Evolutionary conservation across 805 yeast species (phyloP).

Genomic region (Teunomyces gatunensis): DNA sequence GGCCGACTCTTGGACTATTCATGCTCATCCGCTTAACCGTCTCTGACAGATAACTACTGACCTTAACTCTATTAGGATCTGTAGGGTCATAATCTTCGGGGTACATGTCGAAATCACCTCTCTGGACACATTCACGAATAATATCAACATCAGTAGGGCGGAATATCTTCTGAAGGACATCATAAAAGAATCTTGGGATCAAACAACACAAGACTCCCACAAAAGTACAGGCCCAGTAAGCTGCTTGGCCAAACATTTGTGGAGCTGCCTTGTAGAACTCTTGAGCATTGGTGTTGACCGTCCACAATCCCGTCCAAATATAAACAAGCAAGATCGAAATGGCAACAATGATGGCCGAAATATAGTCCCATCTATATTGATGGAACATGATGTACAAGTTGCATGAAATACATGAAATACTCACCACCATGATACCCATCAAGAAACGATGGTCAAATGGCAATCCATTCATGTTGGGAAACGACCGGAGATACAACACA

Average conservation of each 20-base stretch:
- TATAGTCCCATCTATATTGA: constrained; percentile 79
- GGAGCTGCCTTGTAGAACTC: constrained; percentile 67
- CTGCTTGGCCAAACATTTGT: constrained; percentile 56
- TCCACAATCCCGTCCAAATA: constrained; percentile 83
- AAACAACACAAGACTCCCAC: constrained; percentile 54
- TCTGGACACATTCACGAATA: constrained; percentile 56
- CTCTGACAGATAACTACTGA: constrained; percentile 38
- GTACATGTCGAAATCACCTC: constrained; percentile 51
- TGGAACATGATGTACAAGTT: constrained; percentile 64
- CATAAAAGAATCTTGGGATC: constrained; percentile 58
- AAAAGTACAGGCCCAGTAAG: constrained; percentile 65
- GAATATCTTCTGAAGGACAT: constrained; percentile 50
- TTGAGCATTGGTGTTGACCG: constrained; percentile 47
- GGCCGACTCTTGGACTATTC: neutral
- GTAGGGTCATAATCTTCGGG: constrained; percentile 57
- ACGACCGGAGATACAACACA: constrained; percentile 44
- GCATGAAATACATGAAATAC: constrained; percentile 62
- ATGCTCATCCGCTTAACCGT: constrained; percentile 4
- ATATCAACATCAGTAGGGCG: constrained; percentile 68
- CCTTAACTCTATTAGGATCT: constrained; percentile 50
- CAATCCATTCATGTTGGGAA: constrained; percentile 52
- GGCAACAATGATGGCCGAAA: constrained; percentile 50
- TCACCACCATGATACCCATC: constrained; percentile 63
- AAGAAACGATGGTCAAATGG: constrained; percentile 65
- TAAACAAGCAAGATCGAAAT: constrained; percentile 58